phyloP scores from a whole-genome alignment of 2,329 filamentous ascomycete genomes.

The Penicillium verrucosum region DNA sequence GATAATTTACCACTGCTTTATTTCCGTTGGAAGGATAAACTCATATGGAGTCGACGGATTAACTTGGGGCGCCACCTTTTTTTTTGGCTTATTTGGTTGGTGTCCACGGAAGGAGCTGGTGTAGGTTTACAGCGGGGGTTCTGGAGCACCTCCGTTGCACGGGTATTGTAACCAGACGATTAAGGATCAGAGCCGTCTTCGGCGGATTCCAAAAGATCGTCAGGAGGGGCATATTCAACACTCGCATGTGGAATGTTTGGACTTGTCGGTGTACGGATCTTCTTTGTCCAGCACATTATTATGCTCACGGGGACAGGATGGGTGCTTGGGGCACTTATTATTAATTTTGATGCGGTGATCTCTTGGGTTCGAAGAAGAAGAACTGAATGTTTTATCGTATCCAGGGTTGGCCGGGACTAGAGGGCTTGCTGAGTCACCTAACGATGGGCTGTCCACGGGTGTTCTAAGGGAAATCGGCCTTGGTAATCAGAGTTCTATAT shows the following conservation, averaged over 20 bases:
- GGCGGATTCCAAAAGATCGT: constrained; percentile 6
- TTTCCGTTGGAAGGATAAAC: not conserved
- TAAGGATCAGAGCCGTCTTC: constrained; percentile 3
- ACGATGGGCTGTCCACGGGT: not conserved
- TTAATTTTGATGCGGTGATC: constrained; percentile 3
- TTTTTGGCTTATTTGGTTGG: not conserved
- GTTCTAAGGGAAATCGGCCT: not conserved
- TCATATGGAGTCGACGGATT: not conserved
- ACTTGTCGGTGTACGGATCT: constrained; percentile 5
- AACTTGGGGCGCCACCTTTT: not conserved
- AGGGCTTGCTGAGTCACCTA: not conserved
- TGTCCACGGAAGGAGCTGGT: not conserved
- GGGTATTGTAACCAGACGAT: constrained; percentile 1
- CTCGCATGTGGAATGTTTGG: constrained; percentile 5
- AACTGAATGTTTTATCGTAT: not conserved
- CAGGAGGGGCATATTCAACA: constrained; percentile 6
- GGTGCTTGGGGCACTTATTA: not conserved
- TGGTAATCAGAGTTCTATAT: no score
- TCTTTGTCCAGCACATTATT: not conserved
- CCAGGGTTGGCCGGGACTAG: not conserved
- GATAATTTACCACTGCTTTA: not conserved
- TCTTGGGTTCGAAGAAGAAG: constrained; percentile 1
- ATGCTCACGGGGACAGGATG: not conserved
- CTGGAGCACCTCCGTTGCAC: not conserved
- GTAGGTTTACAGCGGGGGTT: constrained; percentile 4